phyloP scores from a whole-genome alignment of 805 yeast species.

The Yarrowia sp. region DNA sequence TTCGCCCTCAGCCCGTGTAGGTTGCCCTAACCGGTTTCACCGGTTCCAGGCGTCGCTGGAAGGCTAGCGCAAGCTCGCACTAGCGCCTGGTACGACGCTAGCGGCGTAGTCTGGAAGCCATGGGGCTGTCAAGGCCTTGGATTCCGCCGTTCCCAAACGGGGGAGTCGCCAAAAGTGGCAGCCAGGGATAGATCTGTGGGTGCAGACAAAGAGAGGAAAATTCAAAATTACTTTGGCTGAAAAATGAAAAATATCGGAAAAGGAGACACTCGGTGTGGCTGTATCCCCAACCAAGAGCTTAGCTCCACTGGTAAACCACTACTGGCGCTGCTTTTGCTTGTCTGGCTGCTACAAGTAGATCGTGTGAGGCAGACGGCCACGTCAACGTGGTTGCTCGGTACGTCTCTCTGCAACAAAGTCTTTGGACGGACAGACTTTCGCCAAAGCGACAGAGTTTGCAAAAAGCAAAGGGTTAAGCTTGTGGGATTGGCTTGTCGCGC shows the following conservation, averaged over 20 bases:
- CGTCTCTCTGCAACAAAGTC: no score
- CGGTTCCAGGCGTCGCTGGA: neutral
- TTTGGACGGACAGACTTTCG: neutral
- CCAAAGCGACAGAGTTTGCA: neutral
- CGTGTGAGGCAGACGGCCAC: neutral
- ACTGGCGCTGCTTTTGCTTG: no score
- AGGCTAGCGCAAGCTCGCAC: neutral
- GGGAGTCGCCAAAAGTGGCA: neutral
- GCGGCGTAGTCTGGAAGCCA: neutral
- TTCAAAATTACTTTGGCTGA: neutral
- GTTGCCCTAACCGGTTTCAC: no score
- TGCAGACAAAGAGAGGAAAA: neutral
- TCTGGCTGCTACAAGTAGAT: no score
- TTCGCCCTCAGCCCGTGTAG: neutral
- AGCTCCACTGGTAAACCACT: neutral
- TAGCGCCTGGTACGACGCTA: neutral
- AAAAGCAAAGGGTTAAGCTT: neutral
- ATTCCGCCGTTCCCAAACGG: constrained; percentile 3
- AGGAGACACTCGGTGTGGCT: no score
- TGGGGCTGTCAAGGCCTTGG: neutral
- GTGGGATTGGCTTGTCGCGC: neutral
- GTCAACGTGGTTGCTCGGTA: no score
- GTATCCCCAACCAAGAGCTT: no score
- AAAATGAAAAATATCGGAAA: no score
- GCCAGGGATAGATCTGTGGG: constrained; percentile 1